Conservation (phyloP, 441 rosid species). For the Gossypium gossypioides region DNA sequence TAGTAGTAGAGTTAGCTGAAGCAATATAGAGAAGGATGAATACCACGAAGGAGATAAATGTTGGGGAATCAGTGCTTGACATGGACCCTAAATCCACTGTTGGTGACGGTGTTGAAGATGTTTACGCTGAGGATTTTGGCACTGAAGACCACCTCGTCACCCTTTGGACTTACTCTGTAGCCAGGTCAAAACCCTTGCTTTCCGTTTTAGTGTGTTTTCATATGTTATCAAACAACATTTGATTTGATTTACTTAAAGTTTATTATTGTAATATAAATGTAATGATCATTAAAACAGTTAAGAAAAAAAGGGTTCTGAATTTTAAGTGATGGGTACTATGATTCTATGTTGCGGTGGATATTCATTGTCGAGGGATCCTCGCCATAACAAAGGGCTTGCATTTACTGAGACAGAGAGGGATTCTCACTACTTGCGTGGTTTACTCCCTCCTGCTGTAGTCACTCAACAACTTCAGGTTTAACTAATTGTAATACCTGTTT, state of each 20-base stretch:
- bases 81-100: slow-evolving; percentile 42
- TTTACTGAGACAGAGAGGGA: slow-evolving; percentile 75
- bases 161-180: slow-evolving; percentile 66
- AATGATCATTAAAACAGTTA: too few relatives aligned
- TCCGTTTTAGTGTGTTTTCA: neutral
- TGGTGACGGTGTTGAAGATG: slow-evolving; percentile 52
- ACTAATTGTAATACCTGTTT: neutral
- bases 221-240: too few relatives aligned
- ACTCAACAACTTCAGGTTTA: slow-evolving; percentile 80
- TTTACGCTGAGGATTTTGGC: slow-evolving; percentile 61
- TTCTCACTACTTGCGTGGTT: slow-evolving; percentile 79
- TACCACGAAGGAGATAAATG: slow-evolving; percentile 30
- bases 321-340: neutral
- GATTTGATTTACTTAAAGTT: neutral
- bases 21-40: slow-evolving; percentile 35
- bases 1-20: neutral
- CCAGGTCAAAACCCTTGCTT: slow-evolving; percentile 31
- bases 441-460: slow-evolving; percentile 62
- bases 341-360: slow-evolving; percentile 48
- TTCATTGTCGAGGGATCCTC: slow-evolving; percentile 80
- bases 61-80: slow-evolving; percentile 41
- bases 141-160: slow-evolving; percentile 51
- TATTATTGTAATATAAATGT: neutral
- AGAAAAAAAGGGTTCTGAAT: too few relatives aligned
- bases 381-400: slow-evolving; percentile 82